phyloP scores from a whole-genome alignment of 2,329 filamentous ascomycete genomes.

The Arthrobotrys sinensis region DNA sequence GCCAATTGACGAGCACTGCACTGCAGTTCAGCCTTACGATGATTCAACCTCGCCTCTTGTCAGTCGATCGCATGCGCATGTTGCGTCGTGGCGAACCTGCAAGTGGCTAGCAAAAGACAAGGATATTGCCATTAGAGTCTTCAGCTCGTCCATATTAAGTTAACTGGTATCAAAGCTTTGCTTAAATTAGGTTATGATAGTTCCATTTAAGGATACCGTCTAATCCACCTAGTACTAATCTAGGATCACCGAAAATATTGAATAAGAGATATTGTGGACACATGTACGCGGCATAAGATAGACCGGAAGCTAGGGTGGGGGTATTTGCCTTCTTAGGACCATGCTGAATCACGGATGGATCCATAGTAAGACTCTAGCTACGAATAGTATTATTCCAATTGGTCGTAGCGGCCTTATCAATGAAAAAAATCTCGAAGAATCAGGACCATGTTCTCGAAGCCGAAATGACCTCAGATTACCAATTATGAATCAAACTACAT shows the following conservation, averaged over 20 bases:
- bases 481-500: slow-evolving; percentile 37
- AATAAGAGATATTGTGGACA: slow-evolving; percentile 10
- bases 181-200: slow-evolving; percentile 33
- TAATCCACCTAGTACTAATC: not conserved
- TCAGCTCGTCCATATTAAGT: slow-evolving; percentile 51
- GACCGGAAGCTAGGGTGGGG: no score
- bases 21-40: slow-evolving; percentile 58
- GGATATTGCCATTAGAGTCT: slow-evolving; percentile 9
- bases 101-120: slow-evolving; percentile 31
- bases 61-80: slow-evolving; percentile 26
- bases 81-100: slow-evolving; percentile 25
- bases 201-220: slow-evolving; percentile 1
- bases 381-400: slow-evolving; percentile 9
- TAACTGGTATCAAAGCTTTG: slow-evolving; percentile 26
- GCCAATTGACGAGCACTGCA: no score
- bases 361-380: slow-evolving; percentile 40
- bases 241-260: not conserved
- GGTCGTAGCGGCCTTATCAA: slow-evolving; percentile 1
- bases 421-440: not conserved
- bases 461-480: slow-evolving; percentile 38
- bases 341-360: slow-evolving; percentile 3
- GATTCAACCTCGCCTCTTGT: slow-evolving; percentile 49
- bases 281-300: not conserved
- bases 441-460: slow-evolving; percentile 3
- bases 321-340: not conserved